phyloP scores from a whole-genome alignment of 306 rosid genomes.

The Castanea mollissima region DNA sequence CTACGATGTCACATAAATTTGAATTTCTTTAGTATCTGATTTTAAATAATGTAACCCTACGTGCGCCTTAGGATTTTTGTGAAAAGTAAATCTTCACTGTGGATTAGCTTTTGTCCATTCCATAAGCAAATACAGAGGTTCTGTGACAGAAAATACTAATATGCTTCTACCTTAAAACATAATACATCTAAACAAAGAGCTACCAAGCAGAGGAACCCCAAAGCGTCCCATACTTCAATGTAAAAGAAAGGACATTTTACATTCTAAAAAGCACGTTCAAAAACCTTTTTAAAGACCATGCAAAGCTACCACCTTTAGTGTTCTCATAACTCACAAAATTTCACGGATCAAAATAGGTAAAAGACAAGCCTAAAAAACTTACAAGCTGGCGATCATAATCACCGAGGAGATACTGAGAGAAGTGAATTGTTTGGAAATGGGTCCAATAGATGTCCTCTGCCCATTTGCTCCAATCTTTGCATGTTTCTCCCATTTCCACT shows the following conservation, averaged over 20 bases:
- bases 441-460: slow-evolving; percentile 60
- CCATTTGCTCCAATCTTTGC: slow-evolving; percentile 40
- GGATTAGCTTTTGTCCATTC: no score
- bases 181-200: background rate
- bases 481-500: slow-evolving; percentile 30
- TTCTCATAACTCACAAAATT: background rate
- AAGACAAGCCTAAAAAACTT: background rate
- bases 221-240: background rate
- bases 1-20: no score
- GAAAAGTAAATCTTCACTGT: no score
- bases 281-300: background rate
- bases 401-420: slow-evolving; percentile 38
- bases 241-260: background rate
- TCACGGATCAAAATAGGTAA: background rate
- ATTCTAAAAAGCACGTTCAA: background rate
- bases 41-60: no score
- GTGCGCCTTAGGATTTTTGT: no score
- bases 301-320: background rate
- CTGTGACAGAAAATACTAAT: background rate
- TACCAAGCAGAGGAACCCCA: background rate
- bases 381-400: slow-evolving; percentile 54
- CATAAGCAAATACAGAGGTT: no score
- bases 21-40: no score
- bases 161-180: background rate
- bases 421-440: slow-evolving; percentile 52